Base-by-base conservation (phyloP, 129 eudicot species). In the Pseudognaphalium luteoalbum region DNA sequence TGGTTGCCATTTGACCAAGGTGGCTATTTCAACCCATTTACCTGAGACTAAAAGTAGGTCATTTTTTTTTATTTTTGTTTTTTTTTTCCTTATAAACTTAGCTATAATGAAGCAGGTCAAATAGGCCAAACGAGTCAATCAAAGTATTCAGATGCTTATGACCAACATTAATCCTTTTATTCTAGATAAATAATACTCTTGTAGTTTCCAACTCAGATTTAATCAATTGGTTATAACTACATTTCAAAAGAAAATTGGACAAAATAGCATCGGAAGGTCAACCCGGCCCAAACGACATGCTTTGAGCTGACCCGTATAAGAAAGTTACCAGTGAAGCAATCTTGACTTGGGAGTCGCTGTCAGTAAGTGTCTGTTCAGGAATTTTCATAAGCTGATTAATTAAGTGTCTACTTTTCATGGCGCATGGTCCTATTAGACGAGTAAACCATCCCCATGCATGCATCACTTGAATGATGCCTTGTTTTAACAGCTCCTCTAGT, bases 381-480 rank as follows among this genome's bases (percentile, higher is more conserved):
- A 89, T 71, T 71, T 90, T 90, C 61, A 92, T 83, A 81, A 92
- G 77, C 68, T 89, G 88, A 76, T 92, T 92, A 12, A 88, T 81
- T 69, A 89, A 72, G 63, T 86, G 89, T 80, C 84, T 84, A 52
- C 80, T 84, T 70, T 89, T 90, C 6, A 85, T n/a, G 20, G 87
- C 83, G 73, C 77, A 88, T 37, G 89, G 84, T 78, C 96, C 98
- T 15, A 92, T 84, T 33, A 88, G 54, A 61, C 86, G 86, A 57
- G 86, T 86, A 80, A 86, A 87, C 98, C 96, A 92, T 74, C 91
- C 87, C 98, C 98, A 92, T 66, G 96, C 90, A 73, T 89, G 91
- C 66, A 92, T 78, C 50, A 82, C 59, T 71, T 88, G 93, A 81
- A 88, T 90, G 84, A 84, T 80, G 41, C 96, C 93, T 47, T 88